Base-by-base conservation (phyloP, 2,329 filamentous ascomycete genomes). In the Botrytis paeoniae region DNA sequence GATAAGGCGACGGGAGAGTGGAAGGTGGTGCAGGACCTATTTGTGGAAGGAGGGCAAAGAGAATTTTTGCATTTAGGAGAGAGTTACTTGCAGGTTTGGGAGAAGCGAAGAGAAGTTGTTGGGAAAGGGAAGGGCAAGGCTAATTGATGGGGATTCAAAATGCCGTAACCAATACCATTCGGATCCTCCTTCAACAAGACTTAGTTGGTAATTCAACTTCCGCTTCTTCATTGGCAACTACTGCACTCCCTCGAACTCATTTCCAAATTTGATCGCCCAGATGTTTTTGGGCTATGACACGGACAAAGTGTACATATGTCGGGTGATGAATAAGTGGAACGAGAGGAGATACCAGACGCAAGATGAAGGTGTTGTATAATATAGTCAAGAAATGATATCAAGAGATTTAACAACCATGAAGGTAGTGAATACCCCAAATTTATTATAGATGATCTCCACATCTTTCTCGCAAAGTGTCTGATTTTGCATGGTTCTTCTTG, bases 41-140 rank as follows among this genome's bases (percentile, higher is more conserved):
- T 92, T 81, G 95, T 99, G 10, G 93, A 98, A 81, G 91, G 91
- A 82, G 92, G 96, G 32, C 92, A 95, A 82, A 93, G 89, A 75
- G 95, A 99, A 85, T 88, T 97, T 78, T 82, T 99, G 76, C 97
- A 97, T 80, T 92, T 97, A 0, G 94, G 95, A 70, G 96, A 99
- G 86, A 93, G 93, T 72, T 98, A 98, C 85, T 83, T 98, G 73
- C 97, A 98, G 88, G 89, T 99, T 62, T 98, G 96, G 96, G 96
- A 98, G 85, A 87, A 92, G 82, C 89, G 94, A 82, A 91, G 88
- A 80, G 85, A 85, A 9, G 32, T 35, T n/a, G 25, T 12, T 75
- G 69, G 70, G 39, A 79, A 77, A 74, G 74, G 74, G 61, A 77
- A 69, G 63, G 68, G 39, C 48, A 62, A 48, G 45, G 35, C 20